phyloP scores from a whole-genome alignment of 306 rosid genomes.

The Rubus idaeus region DNA sequence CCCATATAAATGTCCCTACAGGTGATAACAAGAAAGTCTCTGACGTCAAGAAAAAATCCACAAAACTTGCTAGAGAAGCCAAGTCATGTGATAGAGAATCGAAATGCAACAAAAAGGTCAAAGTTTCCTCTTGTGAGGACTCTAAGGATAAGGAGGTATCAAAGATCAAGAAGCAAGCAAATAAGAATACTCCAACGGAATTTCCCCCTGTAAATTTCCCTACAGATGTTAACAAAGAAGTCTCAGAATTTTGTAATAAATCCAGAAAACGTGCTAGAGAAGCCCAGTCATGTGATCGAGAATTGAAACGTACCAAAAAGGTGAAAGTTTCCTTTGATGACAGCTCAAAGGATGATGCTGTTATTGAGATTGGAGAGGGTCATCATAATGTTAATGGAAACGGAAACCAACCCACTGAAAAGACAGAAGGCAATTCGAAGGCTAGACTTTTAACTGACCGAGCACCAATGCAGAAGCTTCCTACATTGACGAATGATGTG shows the following conservation, averaged over 20 bases:
- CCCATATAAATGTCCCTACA: slow-evolving; percentile 27
- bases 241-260: slow-evolving; percentile 11
- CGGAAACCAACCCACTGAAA: slow-evolving; percentile 28
- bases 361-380: slow-evolving; percentile 18
- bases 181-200: slow-evolving; percentile 26
- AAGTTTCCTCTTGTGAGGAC: slow-evolving; percentile 30
- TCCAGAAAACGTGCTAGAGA: slow-evolving; percentile 28
- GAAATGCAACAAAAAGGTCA: slow-evolving; percentile 37
- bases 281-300: slow-evolving; percentile 29
- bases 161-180: slow-evolving; percentile 30
- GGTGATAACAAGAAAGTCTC: slow-evolving; percentile 25
- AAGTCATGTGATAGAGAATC: slow-evolving; percentile 27
- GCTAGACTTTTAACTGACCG: slow-evolving; percentile 27
- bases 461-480: slow-evolving; percentile 32
- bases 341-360: slow-evolving; percentile 16
- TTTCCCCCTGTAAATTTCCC: slow-evolving; percentile 28
- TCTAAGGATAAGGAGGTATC: slow-evolving; percentile 28
- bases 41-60: slow-evolving; percentile 16
- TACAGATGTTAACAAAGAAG: slow-evolving; percentile 23
- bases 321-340: slow-evolving; percentile 33
- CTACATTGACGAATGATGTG: slow-evolving; percentile 28
- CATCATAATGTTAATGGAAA: slow-evolving; percentile 4
- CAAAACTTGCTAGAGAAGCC: slow-evolving; percentile 26
- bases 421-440: slow-evolving; percentile 21
- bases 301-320: slow-evolving; percentile 38